A percentile compares a stretch with the other conserved stretches of the same genome.
These are phyloP conservation scores for Gentiana straminea DNA, from an alignment of 257 asterid species.

Conservation along the genomic window DNA sequence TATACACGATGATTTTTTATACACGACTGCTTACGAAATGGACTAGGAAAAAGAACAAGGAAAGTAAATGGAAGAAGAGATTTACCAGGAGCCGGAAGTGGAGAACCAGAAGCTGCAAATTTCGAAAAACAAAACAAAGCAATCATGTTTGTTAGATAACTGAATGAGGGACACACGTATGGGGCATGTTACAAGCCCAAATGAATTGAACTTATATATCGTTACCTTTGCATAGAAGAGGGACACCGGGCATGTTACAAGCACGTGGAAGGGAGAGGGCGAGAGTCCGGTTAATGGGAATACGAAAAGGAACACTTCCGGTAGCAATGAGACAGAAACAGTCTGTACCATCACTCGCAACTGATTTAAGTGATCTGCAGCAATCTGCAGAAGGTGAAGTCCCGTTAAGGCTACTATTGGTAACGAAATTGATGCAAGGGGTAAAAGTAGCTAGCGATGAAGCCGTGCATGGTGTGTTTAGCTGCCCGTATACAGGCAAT, in stretches of 20 bases:
- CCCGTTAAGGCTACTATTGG: constrained; percentile 27
- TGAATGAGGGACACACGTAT: background rate
- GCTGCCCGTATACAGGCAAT: constrained; percentile 19
- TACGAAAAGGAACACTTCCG: constrained; percentile 23
- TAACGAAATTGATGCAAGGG: constrained; percentile 47
- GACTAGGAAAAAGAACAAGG: background rate
- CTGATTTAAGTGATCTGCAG: constrained; percentile 28
- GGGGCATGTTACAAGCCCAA: too few relatives aligned
- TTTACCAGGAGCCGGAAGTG: constrained; percentile 28
- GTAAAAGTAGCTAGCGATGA: constrained; percentile 60
- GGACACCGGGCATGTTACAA: constrained; percentile 54
- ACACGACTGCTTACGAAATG: background rate
- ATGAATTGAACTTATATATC: background rate
- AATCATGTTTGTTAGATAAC: background rate
- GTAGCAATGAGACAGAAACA: constrained; percentile 28
- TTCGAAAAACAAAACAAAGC: background rate
- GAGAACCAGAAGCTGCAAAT: constrained; percentile 20
- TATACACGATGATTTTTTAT: background rate
- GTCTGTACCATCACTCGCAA: constrained; percentile 21
- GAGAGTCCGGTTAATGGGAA: constrained; percentile 39
- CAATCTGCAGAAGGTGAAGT: constrained; percentile 53
- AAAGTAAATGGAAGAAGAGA: background rate
- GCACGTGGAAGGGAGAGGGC: constrained; percentile 68
- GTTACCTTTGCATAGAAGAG: constrained; percentile 64
- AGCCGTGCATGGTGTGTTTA: constrained; percentile 35